Conservation (phyloP, 345 rosid genomes). For the Murraya paniculata region DNA sequence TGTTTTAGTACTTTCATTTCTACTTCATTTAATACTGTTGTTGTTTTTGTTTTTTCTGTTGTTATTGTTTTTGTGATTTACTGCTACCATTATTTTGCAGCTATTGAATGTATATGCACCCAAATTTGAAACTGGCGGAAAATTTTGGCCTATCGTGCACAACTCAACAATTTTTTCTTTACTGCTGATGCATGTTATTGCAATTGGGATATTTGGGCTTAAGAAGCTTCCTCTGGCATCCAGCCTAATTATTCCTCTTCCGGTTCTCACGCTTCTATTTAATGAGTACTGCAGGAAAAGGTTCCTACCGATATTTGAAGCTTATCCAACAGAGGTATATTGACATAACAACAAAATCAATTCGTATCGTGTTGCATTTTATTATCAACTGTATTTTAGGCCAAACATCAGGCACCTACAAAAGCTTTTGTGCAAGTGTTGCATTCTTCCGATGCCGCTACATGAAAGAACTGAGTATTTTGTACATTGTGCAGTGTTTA, state of each 20-base stretch:
- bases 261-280: constrained; percentile 73
- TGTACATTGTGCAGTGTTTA: constrained; percentile 58
- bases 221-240: constrained; percentile 77
- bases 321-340: constrained; percentile 77
- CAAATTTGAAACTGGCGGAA: constrained; percentile 77
- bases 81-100: constrained; percentile 35
- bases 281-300: constrained; percentile 70
- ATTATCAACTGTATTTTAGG: neutral
- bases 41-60: neutral
- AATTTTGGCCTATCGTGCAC: constrained; percentile 84
- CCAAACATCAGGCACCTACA: neutral
- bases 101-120: constrained; percentile 69
- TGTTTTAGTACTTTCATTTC: neutral
- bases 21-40: neutral
- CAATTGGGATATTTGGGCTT: constrained; percentile 81
- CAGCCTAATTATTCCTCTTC: constrained; percentile 71
- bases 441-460: neutral
- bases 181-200: constrained; percentile 81
- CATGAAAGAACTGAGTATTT: constrained; percentile 13
- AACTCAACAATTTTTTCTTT: constrained; percentile 65
- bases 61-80: neutral
- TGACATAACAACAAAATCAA: neutral
- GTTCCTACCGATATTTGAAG: constrained; percentile 62
- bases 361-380: neutral
- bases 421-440: neutral